These are phyloP conservation scores for Rhodotorula kratochvilovae DNA, from an alignment of 768 basidiomycete genomes.

Conservation along the genomic window DNA sequence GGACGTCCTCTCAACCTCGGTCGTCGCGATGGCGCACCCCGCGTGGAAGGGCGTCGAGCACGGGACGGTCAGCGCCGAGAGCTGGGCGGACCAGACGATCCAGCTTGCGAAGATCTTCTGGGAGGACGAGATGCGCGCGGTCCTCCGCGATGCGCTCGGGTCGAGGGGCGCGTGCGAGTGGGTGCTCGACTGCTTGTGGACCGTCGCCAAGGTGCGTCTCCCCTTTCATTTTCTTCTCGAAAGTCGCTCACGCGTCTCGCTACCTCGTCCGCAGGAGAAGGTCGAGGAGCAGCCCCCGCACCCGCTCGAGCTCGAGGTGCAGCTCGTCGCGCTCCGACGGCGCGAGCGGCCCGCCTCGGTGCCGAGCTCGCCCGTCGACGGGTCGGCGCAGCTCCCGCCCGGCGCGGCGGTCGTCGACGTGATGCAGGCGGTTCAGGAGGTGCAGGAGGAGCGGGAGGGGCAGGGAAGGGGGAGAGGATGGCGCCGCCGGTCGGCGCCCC, in stretches of 20 bases:
- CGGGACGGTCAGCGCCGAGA: constrained; percentile 32
- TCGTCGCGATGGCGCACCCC: constrained; percentile 33
- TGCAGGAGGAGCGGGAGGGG: not conserved
- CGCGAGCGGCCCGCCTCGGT: not conserved
- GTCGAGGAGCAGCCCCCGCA: constrained; percentile 34
- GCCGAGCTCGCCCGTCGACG: not conserved
- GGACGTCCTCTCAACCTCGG: constrained; percentile 27
- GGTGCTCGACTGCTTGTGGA: constrained; percentile 36
- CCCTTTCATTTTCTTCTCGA: not conserved
- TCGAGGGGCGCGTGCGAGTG: constrained; percentile 35
- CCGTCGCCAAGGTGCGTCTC: constrained; percentile 26
- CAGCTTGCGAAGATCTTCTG: constrained; percentile 6
- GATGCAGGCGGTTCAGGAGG: not conserved
- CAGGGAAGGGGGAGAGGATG: too few species aligned
- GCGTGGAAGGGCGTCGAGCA: constrained; percentile 39
- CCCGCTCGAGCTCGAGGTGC: constrained; percentile 38
- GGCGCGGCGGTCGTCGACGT: not conserved
- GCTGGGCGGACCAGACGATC: constrained; percentile 39
- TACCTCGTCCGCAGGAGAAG: constrained; percentile 20
- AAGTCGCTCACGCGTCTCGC: not conserved
- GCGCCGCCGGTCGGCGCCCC: not conserved
- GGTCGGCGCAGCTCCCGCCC: not conserved
- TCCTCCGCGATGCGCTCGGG: constrained; percentile 32
- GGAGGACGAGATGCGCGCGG: constrained; percentile 16
- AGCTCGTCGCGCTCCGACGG: constrained; percentile 31